Evolutionary conservation across 371 early-diverging fungal species (phyloP), one percentile per base, ranked within the genome.

Genomic region (Mucor plumbeus): DNA sequence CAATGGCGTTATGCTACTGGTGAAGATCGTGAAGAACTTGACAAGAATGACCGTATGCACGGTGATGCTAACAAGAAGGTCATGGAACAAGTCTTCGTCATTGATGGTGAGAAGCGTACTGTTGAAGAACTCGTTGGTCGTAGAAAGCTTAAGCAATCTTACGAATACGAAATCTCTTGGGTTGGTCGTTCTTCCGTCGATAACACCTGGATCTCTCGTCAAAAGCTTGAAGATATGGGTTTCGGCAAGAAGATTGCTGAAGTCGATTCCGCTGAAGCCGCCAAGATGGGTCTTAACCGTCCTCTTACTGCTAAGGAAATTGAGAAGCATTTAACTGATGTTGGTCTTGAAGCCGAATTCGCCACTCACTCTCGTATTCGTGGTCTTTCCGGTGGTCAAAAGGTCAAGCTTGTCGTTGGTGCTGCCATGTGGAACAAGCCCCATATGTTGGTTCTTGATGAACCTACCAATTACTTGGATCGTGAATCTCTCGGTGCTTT

Each of bases 371-470:
- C 85, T 74, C 91, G 89, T 74, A 93, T 94, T 76, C 85, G 87
- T 81, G 93, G 91, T 82, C 87, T 96, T 14, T 93, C 94, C 64
- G 95, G 95, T 77, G 95, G 95, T 63, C 95, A 96, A 75, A 96
- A 96, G 84, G 93, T 92, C 80, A 91, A 93, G 88, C 85, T 96
- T 47, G 93, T 92, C 21, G 85, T 95, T 67, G 94, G 90, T 67
- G 93, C 92, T 67, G 90, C 91, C 59, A 89, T 91, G 89, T 92
- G 93, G 92, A 87, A 88, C 80, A 83, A 87, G 68, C 95, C 95
- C 61, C 94, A 95, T 77, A 89, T 95, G 76, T 76, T 96, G 64
- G 93, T 95, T 72, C 82, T 94, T 66, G 95, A 96, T 79, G 95
- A 95, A 80, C 95, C 95, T 69, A 95, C 94, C 78, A 92, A 92